Conservation (phyloP, 2,329 filamentous ascomycete species). For the Coleophoma eucalyptorum region DNA sequence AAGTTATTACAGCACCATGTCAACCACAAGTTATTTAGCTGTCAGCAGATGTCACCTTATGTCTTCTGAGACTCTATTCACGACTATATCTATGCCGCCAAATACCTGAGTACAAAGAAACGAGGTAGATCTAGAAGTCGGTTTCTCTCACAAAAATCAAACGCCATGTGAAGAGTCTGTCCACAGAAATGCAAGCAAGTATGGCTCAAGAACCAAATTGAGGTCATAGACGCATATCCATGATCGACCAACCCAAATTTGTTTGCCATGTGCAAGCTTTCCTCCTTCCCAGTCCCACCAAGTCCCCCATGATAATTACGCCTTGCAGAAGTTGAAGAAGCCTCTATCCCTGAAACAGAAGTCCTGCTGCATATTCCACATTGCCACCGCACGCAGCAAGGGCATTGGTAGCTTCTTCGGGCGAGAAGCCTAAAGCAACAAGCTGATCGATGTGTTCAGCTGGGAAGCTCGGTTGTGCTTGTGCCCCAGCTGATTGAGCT, state of each 20-base stretch:
- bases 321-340: neutral
- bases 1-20: no score
- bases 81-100: neutral
- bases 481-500: constrained; percentile 16
- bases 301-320: neutral
- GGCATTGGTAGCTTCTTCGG: constrained; percentile 73
- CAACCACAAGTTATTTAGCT: no score
- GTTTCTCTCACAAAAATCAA: no score
- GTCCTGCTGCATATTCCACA: constrained; percentile 80
- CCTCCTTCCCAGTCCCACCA: neutral
- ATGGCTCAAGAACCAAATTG: no score
- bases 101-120: neutral
- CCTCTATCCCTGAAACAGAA: constrained; percentile 58
- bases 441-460: constrained; percentile 73
- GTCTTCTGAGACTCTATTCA: no score
- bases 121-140: neutral
- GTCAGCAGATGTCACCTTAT: no score
- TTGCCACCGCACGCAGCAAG: constrained; percentile 81
- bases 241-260: no score
- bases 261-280: no score
- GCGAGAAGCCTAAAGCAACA: constrained; percentile 71
- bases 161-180: no score
- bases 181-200: no score
- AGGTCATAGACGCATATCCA: no score
- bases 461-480: constrained; percentile 23